Percentiles rank a stretch among this genome's conserved stretches.
Conservation (phyloP, 1,284 basidiomycete genomes). For the Laetiporus sulphureus region DNA sequence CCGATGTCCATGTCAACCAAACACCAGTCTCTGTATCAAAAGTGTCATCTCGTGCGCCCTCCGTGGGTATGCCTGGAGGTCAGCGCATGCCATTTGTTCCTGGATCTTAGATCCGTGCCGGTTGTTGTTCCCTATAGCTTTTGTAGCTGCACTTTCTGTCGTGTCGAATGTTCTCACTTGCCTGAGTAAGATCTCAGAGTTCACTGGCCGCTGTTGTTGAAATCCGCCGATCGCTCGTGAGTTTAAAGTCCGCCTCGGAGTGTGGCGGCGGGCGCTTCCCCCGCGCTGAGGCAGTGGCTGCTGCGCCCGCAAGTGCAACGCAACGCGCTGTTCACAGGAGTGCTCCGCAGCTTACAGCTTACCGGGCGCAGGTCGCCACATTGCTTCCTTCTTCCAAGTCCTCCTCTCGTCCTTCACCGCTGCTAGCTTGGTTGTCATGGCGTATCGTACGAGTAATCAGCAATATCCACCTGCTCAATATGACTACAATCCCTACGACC, state of each 20-base stretch:
- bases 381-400: not conserved
- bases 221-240: no score
- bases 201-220: no score
- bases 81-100: conserved; percentile 17
- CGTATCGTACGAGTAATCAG: conserved; percentile 32
- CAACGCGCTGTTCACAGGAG: no score
- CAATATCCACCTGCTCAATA: conserved; percentile 34
- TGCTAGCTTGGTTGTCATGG: conserved; percentile 23
- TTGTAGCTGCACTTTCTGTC: no score
- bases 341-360: no score
- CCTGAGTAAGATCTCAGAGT: no score
- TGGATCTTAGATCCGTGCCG: conserved; percentile 5
- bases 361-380: conserved; percentile 9
- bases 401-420: conserved; percentile 6
- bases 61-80: conserved; percentile 9
- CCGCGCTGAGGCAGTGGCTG: no score
- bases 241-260: no score
- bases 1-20: conserved; percentile 1
- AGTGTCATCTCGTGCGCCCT: conserved; percentile 7
- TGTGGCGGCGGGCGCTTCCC: no score
- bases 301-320: no score
- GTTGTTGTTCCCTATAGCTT: no score
- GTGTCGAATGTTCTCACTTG: no score
- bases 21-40: not conserved
- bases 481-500: conserved; percentile 43